These are phyloP conservation scores for Cordyceps militaris DNA, from an alignment of 2,329 filamentous ascomycete species.

Conservation along the genomic window DNA sequence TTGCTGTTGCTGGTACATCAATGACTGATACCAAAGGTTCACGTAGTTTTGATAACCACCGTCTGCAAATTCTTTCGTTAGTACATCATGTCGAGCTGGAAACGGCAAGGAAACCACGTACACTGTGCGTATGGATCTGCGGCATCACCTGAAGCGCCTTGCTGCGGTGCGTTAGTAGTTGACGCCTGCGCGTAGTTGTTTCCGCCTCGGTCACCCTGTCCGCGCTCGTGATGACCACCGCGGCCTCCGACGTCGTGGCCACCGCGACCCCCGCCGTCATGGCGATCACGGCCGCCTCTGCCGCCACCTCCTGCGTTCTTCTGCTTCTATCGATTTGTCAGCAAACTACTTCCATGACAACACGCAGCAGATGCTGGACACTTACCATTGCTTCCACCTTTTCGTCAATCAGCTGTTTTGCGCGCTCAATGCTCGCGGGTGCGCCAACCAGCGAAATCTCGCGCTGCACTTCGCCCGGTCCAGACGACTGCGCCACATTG, in stretches of 20 bases:
- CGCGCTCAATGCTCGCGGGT: conserved; percentile 68
- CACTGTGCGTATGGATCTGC: conserved; percentile 70
- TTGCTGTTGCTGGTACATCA: conserved; percentile 38
- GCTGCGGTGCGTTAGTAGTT: conserved; percentile 36
- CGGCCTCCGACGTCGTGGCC: conserved; percentile 30
- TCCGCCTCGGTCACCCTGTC: conserved; percentile 37
- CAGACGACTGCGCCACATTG: conserved; percentile 78
- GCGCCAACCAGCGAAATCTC: conserved; percentile 81
- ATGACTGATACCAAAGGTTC: conserved; percentile 71
- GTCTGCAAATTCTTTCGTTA: conserved; percentile 38
- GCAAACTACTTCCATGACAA: conserved; percentile 9
- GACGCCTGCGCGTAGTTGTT: conserved; percentile 42
- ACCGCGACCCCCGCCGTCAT: conserved; percentile 29
- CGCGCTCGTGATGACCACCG: conserved; percentile 20
- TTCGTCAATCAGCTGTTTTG: conserved; percentile 80
- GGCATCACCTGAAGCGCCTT: conserved; percentile 41
- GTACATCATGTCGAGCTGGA: conserved; percentile 19
- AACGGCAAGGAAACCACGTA: conserved; percentile 31
- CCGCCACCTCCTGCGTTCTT: conserved; percentile 41
- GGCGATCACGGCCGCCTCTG: conserved; percentile 31
- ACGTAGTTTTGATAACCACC: conserved; percentile 78
- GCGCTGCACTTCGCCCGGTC: conserved; percentile 69
- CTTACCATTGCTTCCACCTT: conserved; percentile 85
- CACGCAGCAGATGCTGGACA: conserved; percentile 17
- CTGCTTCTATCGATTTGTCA: conserved; percentile 38